Evolutionary conservation across 1,284 basidiomycete genomes (phyloP).

Genomic region (Puccinia novopanici): DNA sequence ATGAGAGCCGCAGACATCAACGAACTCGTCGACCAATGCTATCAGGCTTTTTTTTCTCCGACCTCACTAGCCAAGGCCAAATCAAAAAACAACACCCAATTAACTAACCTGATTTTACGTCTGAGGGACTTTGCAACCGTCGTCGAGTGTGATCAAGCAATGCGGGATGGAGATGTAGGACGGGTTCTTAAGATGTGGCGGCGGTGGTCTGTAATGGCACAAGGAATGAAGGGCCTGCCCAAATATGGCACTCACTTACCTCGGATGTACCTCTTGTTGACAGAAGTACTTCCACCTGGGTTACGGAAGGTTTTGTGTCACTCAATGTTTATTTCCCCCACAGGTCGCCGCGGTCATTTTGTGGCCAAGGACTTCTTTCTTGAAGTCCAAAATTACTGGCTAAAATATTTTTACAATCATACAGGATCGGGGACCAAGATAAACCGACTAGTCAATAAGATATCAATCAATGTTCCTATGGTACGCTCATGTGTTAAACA

Average conservation of each 20-base stretch:
- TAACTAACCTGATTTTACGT: neutral
- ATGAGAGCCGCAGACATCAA: too few relatives aligned
- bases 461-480: constrained; percentile 3
- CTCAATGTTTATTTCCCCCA: neutral
- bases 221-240: neutral
- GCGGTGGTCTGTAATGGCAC: neutral
- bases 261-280: neutral
- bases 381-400: too few relatives aligned
- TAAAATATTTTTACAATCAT: constrained; percentile 21
- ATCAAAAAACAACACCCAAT: neutral
- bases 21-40: too few relatives aligned
- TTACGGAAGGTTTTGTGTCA: neutral
- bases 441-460: neutral
- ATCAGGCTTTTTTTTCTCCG: too few relatives aligned
- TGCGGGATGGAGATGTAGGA: neutral
- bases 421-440: neutral
- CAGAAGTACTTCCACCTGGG: neutral
- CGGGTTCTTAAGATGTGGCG: neutral
- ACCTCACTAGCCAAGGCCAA: too few relatives aligned
- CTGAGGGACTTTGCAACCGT: neutral
- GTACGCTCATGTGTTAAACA: too few relatives aligned
- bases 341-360: neutral
- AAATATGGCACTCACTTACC: neutral
- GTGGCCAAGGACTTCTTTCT: constrained; percentile 8
- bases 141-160: neutral